Conservation (phyloP, 768 basidiomycete species). For the Pulveroboletus sp. region DNA sequence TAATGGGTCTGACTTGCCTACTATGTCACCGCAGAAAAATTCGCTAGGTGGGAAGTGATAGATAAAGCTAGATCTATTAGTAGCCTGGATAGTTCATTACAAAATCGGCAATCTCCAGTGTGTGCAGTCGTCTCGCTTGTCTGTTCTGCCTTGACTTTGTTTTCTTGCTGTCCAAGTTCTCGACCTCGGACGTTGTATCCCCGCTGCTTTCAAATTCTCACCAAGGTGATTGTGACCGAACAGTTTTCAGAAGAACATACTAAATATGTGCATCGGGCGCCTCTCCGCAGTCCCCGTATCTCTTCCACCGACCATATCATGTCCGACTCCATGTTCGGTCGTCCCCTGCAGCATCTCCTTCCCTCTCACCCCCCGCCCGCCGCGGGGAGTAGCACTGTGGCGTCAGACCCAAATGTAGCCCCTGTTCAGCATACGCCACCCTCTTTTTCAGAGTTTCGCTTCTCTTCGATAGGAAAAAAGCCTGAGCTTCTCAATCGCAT, state of each 20-base stretch:
- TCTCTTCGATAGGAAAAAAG: constrained; percentile 50
- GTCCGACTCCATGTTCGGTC: constrained; percentile 30
- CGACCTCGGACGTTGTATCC: too few species aligned
- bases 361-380: constrained; percentile 6
- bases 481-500: constrained; percentile 53
- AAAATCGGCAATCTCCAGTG: constrained; percentile 13
- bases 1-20: too few species aligned
- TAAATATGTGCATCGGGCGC: constrained; percentile 16
- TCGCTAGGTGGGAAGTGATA: too few species aligned
- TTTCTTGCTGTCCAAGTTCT: neutral
- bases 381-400: neutral
- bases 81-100: too few species aligned
- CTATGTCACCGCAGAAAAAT: too few species aligned
- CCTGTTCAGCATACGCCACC: constrained; percentile 12
- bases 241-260: neutral
- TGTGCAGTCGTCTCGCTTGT: neutral
- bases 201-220: neutral
- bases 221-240: constrained; percentile 14
- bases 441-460: constrained; percentile 43
- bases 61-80: too few species aligned
- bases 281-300: constrained; percentile 12
- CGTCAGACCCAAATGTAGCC: constrained; percentile 1
- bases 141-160: neutral
- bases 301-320: constrained; percentile 20
- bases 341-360: constrained; percentile 24